phyloP scores from a whole-genome alignment of 768 basidiomycete species.

The Solioccasus polychromus region DNA sequence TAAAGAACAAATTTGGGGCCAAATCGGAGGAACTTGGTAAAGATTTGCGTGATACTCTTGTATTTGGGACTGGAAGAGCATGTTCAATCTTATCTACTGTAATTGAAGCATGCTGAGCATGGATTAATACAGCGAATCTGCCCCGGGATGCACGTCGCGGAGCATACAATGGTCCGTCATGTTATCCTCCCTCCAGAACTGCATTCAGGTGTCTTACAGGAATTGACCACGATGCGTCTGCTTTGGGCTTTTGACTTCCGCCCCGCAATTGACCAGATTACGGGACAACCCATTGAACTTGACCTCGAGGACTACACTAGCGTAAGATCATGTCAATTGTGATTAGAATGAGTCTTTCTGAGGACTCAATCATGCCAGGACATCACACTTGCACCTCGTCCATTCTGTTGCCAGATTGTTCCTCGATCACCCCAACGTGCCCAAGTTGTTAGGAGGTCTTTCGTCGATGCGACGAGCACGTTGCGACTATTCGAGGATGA shows the following conservation, averaged over 20 bases:
- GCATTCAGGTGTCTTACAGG: not conserved
- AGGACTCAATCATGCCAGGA: not conserved
- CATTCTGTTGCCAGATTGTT: slow-evolving; percentile 2
- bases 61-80: slow-evolving; percentile 4
- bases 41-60: slow-evolving; percentile 5
- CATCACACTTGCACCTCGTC: slow-evolving; percentile 4
- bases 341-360: too few species aligned
- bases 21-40: slow-evolving; percentile 2
- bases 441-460: slow-evolving; percentile 2
- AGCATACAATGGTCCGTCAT: slow-evolving; percentile 2
- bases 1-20: slow-evolving; percentile 2
- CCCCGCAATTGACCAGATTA: not conserved
- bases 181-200: too few species aligned
- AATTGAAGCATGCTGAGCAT: not conserved
- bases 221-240: slow-evolving; percentile 1
- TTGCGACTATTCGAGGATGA: slow-evolving; percentile 2
- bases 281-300: not conserved
- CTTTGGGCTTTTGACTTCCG: slow-evolving; percentile 7
- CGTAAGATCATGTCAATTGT: not conserved
- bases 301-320: slow-evolving; percentile 1
- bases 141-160: slow-evolving; percentile 6
- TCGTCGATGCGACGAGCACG: slow-evolving; percentile 2
- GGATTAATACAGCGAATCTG: slow-evolving; percentile 1
- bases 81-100: not conserved
- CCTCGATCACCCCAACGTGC: slow-evolving; percentile 2